phyloP scores from a whole-genome alignment of 2,329 filamentous ascomycete species.

The Hypoxylon sp. region DNA sequence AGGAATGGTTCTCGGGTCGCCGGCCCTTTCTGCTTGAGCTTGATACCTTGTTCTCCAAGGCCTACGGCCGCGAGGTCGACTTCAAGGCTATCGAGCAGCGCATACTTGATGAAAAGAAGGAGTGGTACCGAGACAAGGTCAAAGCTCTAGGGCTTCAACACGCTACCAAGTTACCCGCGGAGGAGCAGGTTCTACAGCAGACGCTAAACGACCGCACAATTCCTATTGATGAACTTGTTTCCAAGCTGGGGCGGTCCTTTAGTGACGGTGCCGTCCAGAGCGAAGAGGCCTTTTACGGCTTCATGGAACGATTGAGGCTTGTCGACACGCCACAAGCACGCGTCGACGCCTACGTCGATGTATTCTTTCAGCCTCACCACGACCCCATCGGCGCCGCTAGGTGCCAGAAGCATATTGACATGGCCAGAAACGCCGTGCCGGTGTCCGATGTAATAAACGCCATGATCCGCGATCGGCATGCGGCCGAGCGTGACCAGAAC shows the following conservation, averaged over 20 bases:
- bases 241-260: slow-evolving; percentile 39
- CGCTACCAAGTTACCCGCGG: slow-evolving; percentile 37
- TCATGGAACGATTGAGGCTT: slow-evolving; percentile 45
- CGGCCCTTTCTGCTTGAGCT: slow-evolving; percentile 59
- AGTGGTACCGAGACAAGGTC: slow-evolving; percentile 58
- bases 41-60: slow-evolving; percentile 57
- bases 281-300: slow-evolving; percentile 44
- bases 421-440: slow-evolving; percentile 43
- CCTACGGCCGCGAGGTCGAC: slow-evolving; percentile 53
- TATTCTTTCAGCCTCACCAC: slow-evolving; percentile 52
- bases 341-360: slow-evolving; percentile 51
- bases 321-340: slow-evolving; percentile 46
- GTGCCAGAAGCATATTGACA: slow-evolving; percentile 52
- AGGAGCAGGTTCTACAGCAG: slow-evolving; percentile 41
- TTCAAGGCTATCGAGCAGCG: slow-evolving; percentile 58
- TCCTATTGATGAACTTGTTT: slow-evolving; percentile 39
- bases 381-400: slow-evolving; percentile 45
- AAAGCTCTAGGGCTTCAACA: slow-evolving; percentile 40
- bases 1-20: slow-evolving; percentile 62
- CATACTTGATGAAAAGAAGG: slow-evolving; percentile 59
- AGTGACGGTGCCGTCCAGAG: slow-evolving; percentile 33
- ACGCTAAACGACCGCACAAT: slow-evolving; percentile 42
- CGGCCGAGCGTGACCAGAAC: slow-evolving; percentile 44
- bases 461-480: slow-evolving; percentile 47
- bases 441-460: slow-evolving; percentile 43